Base-by-base conservation (phyloP, 1,139 yeast species). In the Kazachstania sp. region DNA sequence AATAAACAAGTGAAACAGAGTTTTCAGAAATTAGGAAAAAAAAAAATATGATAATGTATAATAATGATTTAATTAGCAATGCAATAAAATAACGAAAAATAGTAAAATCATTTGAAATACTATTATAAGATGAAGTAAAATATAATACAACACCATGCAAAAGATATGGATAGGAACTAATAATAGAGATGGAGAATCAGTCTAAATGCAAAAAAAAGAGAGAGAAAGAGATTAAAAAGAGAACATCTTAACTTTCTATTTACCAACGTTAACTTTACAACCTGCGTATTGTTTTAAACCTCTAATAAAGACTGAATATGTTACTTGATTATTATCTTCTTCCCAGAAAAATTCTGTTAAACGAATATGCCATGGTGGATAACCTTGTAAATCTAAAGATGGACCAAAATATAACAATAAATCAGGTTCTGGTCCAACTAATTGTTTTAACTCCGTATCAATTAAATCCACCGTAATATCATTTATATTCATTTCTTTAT, bases 331-430 rank as follows among this genome's bases (percentile, higher is more conserved):
- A 61, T 86, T 84, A 61, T 86, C 95, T 8, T 86, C 83, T 59
- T 86, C 92, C 86, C 95, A 86, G 68, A 83, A 90, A 58, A 92
- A 79, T 61, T 92, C 99, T 9, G 90, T 77, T 49, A 94, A 75
- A 52, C 98, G 75, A 39, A 88, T 79, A 61, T 92, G 97, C 98
- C 98, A 92, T 26, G 99, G 99, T 18, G 98, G 97, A 65, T 83
- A 94, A 31, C 95, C 97, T 65, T 88, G 95, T 46, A 94, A 74
- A 63, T 88, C 95, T 54, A 92, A 72, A 16, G 72, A 72, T 9
- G 97, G 95, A n/a, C 88, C 87, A 66, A 92, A 92, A 48, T 86
- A 70, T 39, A 94, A 72, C 46, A 92, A 71, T 54, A 92, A 71
- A 63, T 94, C 98, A 0, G 98, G 98, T 64, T 94, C 98, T 12